Evolutionary conservation across 352 stramenopile species (phyloP).

Genomic region (Peronospora farinosa): DNA sequence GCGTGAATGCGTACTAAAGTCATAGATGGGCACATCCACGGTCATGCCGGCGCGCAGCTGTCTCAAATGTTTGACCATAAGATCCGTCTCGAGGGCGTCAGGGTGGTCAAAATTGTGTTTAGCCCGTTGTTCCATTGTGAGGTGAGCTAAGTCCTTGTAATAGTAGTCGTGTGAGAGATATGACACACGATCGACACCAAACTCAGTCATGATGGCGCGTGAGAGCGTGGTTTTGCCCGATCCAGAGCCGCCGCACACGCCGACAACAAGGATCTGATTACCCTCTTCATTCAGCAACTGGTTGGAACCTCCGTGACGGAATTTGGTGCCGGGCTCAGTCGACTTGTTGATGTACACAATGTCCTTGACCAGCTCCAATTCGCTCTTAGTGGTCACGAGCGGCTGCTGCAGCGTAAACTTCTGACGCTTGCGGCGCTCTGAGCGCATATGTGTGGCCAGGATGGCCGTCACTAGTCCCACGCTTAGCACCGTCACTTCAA

Average conservation of each 20-base stretch:
- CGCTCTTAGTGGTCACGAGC: constrained; percentile 42
- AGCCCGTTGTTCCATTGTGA: constrained; percentile 82
- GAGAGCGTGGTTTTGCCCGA: constrained; percentile 91
- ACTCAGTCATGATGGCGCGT: constrained; percentile 82
- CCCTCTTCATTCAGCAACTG: constrained; percentile 43
- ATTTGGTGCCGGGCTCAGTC: constrained; percentile 34
- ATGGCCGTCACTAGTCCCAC: constrained; percentile 44
- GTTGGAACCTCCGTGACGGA: constrained; percentile 37
- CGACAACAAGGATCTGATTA: constrained; percentile 84
- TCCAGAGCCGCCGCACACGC: constrained; percentile 87
- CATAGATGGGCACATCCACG: constrained; percentile 91
- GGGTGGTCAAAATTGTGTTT: constrained; percentile 97
- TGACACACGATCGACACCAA: constrained; percentile 85
- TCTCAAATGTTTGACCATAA: constrained; percentile 89
- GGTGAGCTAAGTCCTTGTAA: constrained; percentile 91
- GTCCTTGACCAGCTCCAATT: constrained; percentile 78
- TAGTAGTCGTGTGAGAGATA: constrained; percentile 96
- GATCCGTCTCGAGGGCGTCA: constrained; percentile 92
- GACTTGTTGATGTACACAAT: constrained; percentile 82
- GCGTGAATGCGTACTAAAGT: constrained; percentile 92
- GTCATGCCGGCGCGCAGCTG: constrained; percentile 80
- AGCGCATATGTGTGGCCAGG: constrained; percentile 38
- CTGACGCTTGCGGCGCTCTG: constrained; percentile 35
- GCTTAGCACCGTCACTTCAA: constrained; percentile 45
- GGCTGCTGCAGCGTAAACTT: constrained; percentile 41